Base-by-base conservation (phyloP, 1,139 yeast genomes). In the Debaryomyces subglobosus region DNA sequence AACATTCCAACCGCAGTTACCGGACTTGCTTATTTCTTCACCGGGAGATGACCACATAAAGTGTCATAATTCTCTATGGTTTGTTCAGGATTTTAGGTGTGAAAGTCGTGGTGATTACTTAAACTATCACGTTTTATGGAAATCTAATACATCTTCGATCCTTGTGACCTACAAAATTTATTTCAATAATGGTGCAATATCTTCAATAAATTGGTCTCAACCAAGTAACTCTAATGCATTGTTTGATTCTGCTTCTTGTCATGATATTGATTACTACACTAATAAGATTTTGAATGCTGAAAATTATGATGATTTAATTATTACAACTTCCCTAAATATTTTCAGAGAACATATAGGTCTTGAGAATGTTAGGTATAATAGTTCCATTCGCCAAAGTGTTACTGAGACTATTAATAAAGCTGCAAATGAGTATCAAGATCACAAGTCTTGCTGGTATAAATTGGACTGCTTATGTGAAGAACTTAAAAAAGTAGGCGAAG, bases 381-480 rank as follows among this genome's bases (percentile, higher is more conserved):
- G 47, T 25, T 36, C 57, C 3, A 47, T 67, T 24, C 55, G 69
- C 9, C 53, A 55, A 25, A 40, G 50, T 10, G 55, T 68, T 2
- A 47, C 53, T 5, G 71, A 68, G 12, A 62, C 74, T 2, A 54
- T 69, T 6, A 52, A 51, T 15, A 44, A 48, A n/a, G 43, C 55
- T 23, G 40, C 54, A 1, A 49, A 40, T 47, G 39, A 39, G 39
- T 39, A 45, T 32, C 52, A 44, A 48, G 60, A 42, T 52, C 44
- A 43, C 10, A 55, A 48, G 39, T 42, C 49, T 7, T 50, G 61
- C 20, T 86, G 92, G 90, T 68, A 74, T 43, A 79, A 82, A 53
- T 77, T 87, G 48, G 81, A 80, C 49, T 73, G 85, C 3, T 67
- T 86, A 32, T 85, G 92, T 61, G 83, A 79, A 49, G 96, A 89